Evolutionary conservation across 345 rosid species (phyloP), one percentile per base, ranked within the genome.

Genomic region (Lenwebbia sp.): DNA sequence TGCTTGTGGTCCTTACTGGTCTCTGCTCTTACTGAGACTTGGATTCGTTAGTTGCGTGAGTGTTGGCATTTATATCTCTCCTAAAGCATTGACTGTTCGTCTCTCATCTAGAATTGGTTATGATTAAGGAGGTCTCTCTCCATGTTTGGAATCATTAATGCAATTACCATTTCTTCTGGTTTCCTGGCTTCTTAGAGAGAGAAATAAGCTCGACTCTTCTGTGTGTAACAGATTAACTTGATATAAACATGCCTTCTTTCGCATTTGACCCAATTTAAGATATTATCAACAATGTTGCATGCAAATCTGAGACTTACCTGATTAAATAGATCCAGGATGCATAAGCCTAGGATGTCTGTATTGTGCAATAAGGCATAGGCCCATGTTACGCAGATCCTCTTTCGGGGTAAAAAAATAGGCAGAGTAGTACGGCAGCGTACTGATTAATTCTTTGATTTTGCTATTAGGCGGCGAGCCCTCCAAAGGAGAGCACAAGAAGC

Each of bases 401-500:
- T 57, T 4, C 1, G 26, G 25, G 26, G 10, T 13, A 0, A 26
- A 28, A 6, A 14, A 30, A 15, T 7, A 7, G 23, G 25, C 25
- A 4, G 44, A 9, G 26, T 37, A 9, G 78, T 25, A 56, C n/a
- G 13, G n/a, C n/a, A 56, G n/a, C 78, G 1, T 37, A 70, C 78
- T 30, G 53, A 85, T 30, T 70, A 54, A 54, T 51, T 85, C 9
- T 84, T 4, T 30, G 41, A 14, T 55, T 62, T 74, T 23, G 60
- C 37, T 87, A 88, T 58, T 88, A 97, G 99, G 84, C 97, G 99
- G 17, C 92, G 92, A 87, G 90, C 94, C 4, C 94, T 97, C 89
- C 98, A 97, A 88, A 91, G 91, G 90, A 94, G 92, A 89, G 98
- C 98, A 33, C 91, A 95, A 87, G 98, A 97, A 92, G 98, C 96